These are phyloP conservation scores for Sophora flavescens DNA, from an alignment of 306 rosid species.

Conservation along the genomic window DNA sequence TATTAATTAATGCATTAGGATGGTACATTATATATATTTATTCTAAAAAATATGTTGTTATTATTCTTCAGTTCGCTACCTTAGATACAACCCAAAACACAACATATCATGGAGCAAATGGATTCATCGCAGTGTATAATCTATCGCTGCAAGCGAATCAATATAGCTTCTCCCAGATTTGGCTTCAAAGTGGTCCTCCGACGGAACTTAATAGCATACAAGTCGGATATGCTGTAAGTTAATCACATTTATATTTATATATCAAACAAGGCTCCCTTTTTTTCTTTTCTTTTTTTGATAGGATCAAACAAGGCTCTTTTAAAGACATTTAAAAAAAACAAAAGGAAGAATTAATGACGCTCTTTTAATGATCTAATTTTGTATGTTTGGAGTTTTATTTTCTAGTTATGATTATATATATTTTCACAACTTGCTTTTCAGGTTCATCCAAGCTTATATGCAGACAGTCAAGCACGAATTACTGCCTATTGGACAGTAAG, in stretches of 20 bases:
- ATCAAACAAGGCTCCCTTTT: not conserved
- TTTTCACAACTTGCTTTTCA: not conserved
- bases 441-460: conserved; percentile 2
- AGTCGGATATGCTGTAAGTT: not conserved
- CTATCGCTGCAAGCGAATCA: not conserved
- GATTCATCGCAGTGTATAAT: not conserved
- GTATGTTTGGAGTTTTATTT: no score
- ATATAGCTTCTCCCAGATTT: conserved; percentile 5
- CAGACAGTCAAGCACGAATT: not conserved
- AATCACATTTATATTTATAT: no score
- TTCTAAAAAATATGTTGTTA: not conserved
- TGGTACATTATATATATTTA: not conserved
- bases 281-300: no score
- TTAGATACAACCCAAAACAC: not conserved
- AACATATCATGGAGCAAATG: conserved; percentile 4
- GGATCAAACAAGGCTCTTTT: no score
- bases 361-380: not conserved
- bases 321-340: not conserved
- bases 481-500: conserved; percentile 31
- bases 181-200: conserved; percentile 18
- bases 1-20: no score
- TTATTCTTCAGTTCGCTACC: not conserved
- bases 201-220: conserved; percentile 18
- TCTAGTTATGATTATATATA: not conserved
- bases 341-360: no score